Evolutionary conservation across 208 protist genomes (phyloP).

Genomic region (Crithidia acanthocephali): DNA sequence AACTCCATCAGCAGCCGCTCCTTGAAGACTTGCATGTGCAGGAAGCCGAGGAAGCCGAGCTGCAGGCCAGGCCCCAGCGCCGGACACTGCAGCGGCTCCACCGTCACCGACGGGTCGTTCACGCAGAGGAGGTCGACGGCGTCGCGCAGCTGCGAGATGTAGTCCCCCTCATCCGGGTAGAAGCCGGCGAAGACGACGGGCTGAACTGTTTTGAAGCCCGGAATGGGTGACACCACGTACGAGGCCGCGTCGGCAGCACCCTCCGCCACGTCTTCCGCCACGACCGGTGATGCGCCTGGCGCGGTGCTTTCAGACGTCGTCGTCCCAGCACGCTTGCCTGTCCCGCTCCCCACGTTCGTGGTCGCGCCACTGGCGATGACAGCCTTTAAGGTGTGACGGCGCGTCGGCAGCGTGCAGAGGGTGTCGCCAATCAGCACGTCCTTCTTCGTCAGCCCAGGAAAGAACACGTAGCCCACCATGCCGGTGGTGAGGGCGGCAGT

Average conservation of each 20-base stretch:
- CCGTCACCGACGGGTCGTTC: slow-evolving; percentile 95
- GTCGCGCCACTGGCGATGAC: not conserved
- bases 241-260: not conserved
- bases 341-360: not conserved
- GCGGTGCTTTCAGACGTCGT: not conserved
- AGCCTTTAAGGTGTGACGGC: slow-evolving; percentile 50
- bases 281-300: not conserved
- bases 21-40: slow-evolving; percentile 98
- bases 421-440: slow-evolving; percentile 97
- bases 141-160: slow-evolving; percentile 88
- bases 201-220: slow-evolving; percentile 78
- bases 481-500: slow-evolving; percentile 85
- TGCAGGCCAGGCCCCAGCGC: slow-evolving; percentile 94
- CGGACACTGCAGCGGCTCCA: slow-evolving; percentile 83
- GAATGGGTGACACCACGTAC: slow-evolving; percentile 39
- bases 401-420: slow-evolving; percentile 75
- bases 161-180: slow-evolving; percentile 92
- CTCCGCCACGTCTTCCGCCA: not conserved
- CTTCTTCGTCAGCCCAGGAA: slow-evolving; percentile 74
- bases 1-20: slow-evolving; percentile 96
- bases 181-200: slow-evolving; percentile 97
- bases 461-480: slow-evolving; percentile 97
- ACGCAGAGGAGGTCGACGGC: slow-evolving; percentile 93
- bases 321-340: not conserved
- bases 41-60: slow-evolving; percentile 97